Conservation (phyloP, 257 asterid species). For the Solanum etuberosum region DNA sequence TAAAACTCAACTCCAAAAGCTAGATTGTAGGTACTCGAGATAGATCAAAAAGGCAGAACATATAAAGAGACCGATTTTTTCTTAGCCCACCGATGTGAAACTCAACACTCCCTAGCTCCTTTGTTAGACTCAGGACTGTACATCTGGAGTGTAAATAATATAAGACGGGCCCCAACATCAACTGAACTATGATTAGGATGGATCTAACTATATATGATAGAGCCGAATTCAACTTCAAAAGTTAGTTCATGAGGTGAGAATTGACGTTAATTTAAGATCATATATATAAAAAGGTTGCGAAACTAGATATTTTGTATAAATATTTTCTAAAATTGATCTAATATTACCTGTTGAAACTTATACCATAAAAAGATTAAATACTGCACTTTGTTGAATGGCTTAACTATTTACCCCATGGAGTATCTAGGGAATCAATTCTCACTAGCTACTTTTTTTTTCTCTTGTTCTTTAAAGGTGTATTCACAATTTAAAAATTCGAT, state of each 20-base stretch:
- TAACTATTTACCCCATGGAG: too few relatives aligned
- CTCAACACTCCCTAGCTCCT: neutral
- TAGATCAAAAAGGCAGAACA: neutral
- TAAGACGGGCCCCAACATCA: neutral
- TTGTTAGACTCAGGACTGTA: neutral
- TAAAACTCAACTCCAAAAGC: neutral
- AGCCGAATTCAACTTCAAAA: accelerated
- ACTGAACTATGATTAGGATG: neutral
- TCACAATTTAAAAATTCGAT: too few relatives aligned
- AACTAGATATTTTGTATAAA: neutral
- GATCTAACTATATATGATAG: neutral
- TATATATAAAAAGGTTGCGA: neutral
- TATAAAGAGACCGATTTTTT: neutral
- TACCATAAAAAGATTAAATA: too few relatives aligned
- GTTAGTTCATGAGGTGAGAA: neutral
- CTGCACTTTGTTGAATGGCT: too few relatives aligned
- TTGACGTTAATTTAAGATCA: neutral
- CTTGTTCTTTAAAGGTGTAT: too few relatives aligned
- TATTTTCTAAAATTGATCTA: neutral
- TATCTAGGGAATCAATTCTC: too few relatives aligned
- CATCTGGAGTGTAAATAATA: neutral
- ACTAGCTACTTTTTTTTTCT: too few relatives aligned
- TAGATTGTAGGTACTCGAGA: accelerated
- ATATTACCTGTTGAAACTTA: neutral
- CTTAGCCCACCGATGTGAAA: neutral